phyloP scores from a whole-genome alignment of 345 rosid species.

The Noccaea caerulescens region DNA sequence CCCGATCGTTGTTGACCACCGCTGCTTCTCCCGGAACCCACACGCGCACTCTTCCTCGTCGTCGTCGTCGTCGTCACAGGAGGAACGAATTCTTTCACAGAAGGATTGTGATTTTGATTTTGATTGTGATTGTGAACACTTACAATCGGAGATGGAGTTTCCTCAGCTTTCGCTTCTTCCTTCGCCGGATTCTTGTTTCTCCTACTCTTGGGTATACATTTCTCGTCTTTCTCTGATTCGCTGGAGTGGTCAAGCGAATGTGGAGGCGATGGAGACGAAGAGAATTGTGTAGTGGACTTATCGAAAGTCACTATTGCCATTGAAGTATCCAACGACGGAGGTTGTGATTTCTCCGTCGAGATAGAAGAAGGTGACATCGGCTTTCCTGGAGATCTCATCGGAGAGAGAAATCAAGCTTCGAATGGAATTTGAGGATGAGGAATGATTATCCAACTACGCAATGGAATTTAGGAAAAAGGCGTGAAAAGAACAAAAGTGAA shows the following conservation, averaged over 20 bases:
- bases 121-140: constrained; percentile 31
- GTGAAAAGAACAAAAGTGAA: constrained; percentile 36
- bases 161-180: constrained; percentile 2
- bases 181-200: constrained; percentile 26
- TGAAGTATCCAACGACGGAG: constrained; percentile 48
- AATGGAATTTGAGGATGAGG: constrained; percentile 1
- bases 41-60: constrained; percentile 44
- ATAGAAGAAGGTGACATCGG: constrained; percentile 37
- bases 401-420: constrained; percentile 7
- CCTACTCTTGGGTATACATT: constrained; percentile 14
- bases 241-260: constrained; percentile 50
- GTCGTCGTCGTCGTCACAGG: constrained; percentile 32
- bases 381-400: constrained; percentile 37
- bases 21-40: constrained; percentile 49
- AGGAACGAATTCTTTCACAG: constrained; percentile 37
- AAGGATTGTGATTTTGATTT: constrained; percentile 22
- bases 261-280: constrained; percentile 53
- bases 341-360: constrained; percentile 32
- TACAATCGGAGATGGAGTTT: constrained; percentile 42
- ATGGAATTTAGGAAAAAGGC: constrained; percentile 36
- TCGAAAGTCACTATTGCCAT: constrained; percentile 68
- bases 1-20: constrained; percentile 40
- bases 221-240: constrained; percentile 34
- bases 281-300: constrained; percentile 55
- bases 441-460: constrained; percentile 11